Conservation (phyloP, 2,329 filamentous ascomycete genomes). For the Ascosphaera pollenicola region DNA sequence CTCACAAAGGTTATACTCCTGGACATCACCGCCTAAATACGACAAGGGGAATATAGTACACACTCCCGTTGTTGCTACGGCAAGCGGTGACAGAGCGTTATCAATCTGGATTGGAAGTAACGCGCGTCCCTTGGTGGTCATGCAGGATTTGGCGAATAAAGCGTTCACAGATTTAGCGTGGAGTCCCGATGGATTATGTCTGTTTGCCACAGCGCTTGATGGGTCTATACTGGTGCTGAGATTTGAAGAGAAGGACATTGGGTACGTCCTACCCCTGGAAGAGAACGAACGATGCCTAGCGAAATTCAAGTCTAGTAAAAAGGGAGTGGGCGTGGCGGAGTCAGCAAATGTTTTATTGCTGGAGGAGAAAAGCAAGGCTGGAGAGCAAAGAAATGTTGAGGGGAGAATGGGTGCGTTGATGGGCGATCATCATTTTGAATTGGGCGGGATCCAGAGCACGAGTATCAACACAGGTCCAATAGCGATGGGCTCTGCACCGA, state of each 20-base stretch:
- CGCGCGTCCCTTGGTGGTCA: constrained; percentile 69
- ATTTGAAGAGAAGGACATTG: constrained; percentile 73
- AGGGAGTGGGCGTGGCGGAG: constrained; percentile 77
- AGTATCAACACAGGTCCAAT: not conserved
- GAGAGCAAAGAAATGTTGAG: constrained; percentile 72
- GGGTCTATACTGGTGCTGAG: constrained; percentile 63
- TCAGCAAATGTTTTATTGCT: constrained; percentile 72
- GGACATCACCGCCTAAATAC: constrained; percentile 21
- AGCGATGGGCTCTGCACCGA: constrained; percentile 17
- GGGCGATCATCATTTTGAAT: constrained; percentile 43
- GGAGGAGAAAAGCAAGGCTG: constrained; percentile 81
- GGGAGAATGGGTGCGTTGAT: constrained; percentile 97
- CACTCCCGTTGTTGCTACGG: constrained; percentile 77
- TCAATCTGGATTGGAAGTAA: constrained; percentile 98
- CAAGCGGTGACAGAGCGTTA: constrained; percentile 86
- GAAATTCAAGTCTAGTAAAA: constrained; percentile 74
- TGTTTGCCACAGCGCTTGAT: constrained; percentile 75
- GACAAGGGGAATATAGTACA: constrained; percentile 18
- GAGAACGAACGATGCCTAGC: constrained; percentile 86
- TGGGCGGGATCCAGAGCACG: not conserved
- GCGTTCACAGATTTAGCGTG: constrained; percentile 87
- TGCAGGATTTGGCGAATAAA: constrained; percentile 73
- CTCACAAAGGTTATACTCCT: constrained; percentile 70
- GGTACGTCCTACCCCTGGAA: constrained; percentile 63
- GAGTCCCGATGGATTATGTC: constrained; percentile 71